A percentile compares a stretch with the other conserved stretches of the same genome.
phyloP scores from a whole-genome alignment of 169 alveolate species.

The Plasmodium yoelii region DNA sequence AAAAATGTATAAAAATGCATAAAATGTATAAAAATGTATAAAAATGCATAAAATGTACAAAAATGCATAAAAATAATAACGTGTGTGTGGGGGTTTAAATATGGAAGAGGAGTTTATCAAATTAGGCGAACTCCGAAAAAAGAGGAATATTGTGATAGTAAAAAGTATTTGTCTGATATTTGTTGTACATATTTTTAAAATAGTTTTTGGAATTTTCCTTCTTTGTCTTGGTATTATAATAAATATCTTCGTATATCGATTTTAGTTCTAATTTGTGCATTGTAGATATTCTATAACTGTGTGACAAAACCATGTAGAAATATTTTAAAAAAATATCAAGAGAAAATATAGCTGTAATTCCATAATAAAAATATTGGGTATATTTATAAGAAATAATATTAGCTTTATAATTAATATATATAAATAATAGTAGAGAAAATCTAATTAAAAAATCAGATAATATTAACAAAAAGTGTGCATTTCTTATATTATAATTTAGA shows the following conservation, averaged over 20 bases:
- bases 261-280: constrained; percentile 34
- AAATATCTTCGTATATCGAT: constrained; percentile 54
- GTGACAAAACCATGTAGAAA: constrained; percentile 35
- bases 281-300: constrained; percentile 11
- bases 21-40: too few relatives aligned
- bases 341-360: neutral
- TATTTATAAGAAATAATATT: constrained; percentile 1
- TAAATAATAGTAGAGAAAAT: constrained; percentile 35
- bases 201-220: neutral
- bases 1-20: too few relatives aligned
- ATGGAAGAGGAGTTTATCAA: neutral
- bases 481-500: constrained; percentile 51
- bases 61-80: too few relatives aligned
- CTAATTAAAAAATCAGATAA: constrained; percentile 13
- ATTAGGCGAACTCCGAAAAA: constrained; percentile 49
- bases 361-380: constrained; percentile 17
- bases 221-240: constrained; percentile 5
- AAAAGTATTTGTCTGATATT: constrained; percentile 49
- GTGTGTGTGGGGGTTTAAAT: too few relatives aligned
- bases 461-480: constrained; percentile 28
- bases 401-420: constrained; percentile 26
- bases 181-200: constrained; percentile 15
- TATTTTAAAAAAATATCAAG: constrained; percentile 34
- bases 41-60: too few relatives aligned
- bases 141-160: constrained; percentile 46